Conservation (phyloP, 177 flowering plant species). For the Vitis hybrid region DNA sequence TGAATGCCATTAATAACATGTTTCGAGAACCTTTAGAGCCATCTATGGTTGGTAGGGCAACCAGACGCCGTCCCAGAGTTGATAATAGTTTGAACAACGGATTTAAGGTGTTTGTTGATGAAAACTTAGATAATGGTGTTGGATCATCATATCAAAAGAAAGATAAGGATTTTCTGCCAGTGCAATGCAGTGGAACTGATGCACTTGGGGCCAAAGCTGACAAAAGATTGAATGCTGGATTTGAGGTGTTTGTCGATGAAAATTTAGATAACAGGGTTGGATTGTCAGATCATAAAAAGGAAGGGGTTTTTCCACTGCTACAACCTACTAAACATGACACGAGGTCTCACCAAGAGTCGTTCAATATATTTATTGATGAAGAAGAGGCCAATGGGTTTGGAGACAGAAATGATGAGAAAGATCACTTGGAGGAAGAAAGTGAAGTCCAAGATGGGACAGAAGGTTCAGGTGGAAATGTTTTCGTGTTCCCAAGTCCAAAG, state of each 20-base stretch:
- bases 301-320: not conserved
- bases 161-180: slow-evolving; percentile 5
- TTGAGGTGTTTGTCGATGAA: slow-evolving; percentile 69
- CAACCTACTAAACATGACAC: slow-evolving; percentile 12
- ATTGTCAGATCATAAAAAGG: slow-evolving; percentile 19
- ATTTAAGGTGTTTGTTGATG: slow-evolving; percentile 66
- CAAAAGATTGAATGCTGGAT: slow-evolving; percentile 27
- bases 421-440: slow-evolving; percentile 8
- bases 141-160: slow-evolving; percentile 18
- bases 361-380: slow-evolving; percentile 64
- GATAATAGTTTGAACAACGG: slow-evolving; percentile 29
- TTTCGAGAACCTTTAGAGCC: slow-evolving; percentile 80
- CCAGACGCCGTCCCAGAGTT: slow-evolving; percentile 33
- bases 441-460: slow-evolving; percentile 18
- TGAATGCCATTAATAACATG: slow-evolving; percentile 89
- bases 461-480: slow-evolving; percentile 24
- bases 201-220: slow-evolving; percentile 19
- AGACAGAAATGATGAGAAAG: slow-evolving; percentile 17
- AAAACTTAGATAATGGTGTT: slow-evolving; percentile 32
- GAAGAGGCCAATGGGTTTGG: slow-evolving; percentile 36
- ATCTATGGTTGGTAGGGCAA: slow-evolving; percentile 34
- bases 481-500: slow-evolving; percentile 47
- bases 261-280: slow-evolving; percentile 27
- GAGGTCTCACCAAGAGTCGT: slow-evolving; percentile 34
- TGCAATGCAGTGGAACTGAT: slow-evolving; percentile 7